These are phyloP conservation scores for Suhomyces sp. DNA, from an alignment of 805 yeast genomes.

Conservation along the genomic window DNA sequence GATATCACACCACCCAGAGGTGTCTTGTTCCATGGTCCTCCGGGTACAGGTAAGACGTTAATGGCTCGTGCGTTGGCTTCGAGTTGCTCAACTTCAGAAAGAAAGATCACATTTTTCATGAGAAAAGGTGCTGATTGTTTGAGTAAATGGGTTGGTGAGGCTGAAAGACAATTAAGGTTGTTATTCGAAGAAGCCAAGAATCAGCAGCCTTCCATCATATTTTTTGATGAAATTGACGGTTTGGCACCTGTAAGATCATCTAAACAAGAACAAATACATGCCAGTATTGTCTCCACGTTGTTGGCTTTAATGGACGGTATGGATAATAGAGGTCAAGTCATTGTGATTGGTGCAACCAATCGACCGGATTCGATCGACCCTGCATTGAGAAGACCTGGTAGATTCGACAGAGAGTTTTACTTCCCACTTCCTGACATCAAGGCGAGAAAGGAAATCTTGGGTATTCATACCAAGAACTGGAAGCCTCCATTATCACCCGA, in stretches of 20 bases:
- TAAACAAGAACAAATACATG: conserved; percentile 97
- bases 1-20: conserved; percentile 96
- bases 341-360: conserved; percentile 97
- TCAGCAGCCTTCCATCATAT: conserved; percentile 93
- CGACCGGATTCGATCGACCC: conserved; percentile 99
- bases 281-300: conserved; percentile 92
- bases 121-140: conserved; percentile 96
- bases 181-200: conserved; percentile 94
- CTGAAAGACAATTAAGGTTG: conserved; percentile 88
- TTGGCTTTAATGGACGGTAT: conserved; percentile 98
- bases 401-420: conserved; percentile 95
- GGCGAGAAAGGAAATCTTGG: conserved; percentile 74
- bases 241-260: conserved; percentile 97
- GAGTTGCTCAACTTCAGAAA: conserved; percentile 78
- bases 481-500: conserved; percentile 59
- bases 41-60: conserved; percentile 97
- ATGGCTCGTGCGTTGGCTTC: conserved; percentile 98
- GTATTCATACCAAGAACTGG: conserved; percentile 91
- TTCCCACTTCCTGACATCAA: conserved; percentile 86
- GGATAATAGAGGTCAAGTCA: conserved; percentile 98
- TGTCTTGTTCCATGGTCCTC: conserved; percentile 97
- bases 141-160: conserved; percentile 99
- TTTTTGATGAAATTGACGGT: conserved; percentile 97
- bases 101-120: conserved; percentile 94
- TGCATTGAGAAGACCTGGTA: conserved; percentile 92